These are phyloP conservation scores for Suhomyces bolitotheri DNA, from an alignment of 1,139 yeast genomes.

Conservation along the genomic window DNA sequence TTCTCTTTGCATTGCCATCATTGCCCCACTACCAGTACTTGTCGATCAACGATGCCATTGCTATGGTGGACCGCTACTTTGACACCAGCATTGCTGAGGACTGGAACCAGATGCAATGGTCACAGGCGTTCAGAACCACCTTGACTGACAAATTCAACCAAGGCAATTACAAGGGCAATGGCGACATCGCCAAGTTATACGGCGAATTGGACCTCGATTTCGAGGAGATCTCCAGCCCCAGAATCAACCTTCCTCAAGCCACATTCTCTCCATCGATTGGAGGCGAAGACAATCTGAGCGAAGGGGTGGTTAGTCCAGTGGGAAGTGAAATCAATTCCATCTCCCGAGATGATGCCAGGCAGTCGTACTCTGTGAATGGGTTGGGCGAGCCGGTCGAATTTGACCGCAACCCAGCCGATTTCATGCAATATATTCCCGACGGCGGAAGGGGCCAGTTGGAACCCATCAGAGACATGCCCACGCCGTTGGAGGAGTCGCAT, in stretches of 20 bases:
- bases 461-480: constrained; percentile 26
- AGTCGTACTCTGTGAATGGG: constrained; percentile 3
- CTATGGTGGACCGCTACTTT: constrained; percentile 33
- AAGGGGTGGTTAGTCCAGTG: constrained; percentile 14
- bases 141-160: constrained; percentile 7
- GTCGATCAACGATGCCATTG: constrained; percentile 39
- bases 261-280: constrained; percentile 4
- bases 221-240: constrained; percentile 22
- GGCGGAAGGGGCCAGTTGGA: constrained; percentile 15
- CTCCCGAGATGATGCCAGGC: constrained; percentile 1
- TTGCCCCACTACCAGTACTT: constrained; percentile 56
- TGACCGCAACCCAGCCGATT: constrained; percentile 5
- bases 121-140: constrained; percentile 32
- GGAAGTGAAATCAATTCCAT: constrained; percentile 11
- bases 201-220: constrained; percentile 27
- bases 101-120: constrained; percentile 47
- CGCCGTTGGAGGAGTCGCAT: constrained; percentile 25
- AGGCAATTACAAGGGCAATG: constrained; percentile 31
- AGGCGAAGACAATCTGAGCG: constrained; percentile 19
- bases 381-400: constrained; percentile 18
- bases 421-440: constrained; percentile 7
- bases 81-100: constrained; percentile 29
- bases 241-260: constrained; percentile 9
- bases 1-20: constrained; percentile 58
- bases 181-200: constrained; percentile 35